Evolutionary conservation across 441 rosid genomes (phyloP), one percentile per base, ranked within the genome.

Genomic region (Aleurites moluccanus): DNA sequence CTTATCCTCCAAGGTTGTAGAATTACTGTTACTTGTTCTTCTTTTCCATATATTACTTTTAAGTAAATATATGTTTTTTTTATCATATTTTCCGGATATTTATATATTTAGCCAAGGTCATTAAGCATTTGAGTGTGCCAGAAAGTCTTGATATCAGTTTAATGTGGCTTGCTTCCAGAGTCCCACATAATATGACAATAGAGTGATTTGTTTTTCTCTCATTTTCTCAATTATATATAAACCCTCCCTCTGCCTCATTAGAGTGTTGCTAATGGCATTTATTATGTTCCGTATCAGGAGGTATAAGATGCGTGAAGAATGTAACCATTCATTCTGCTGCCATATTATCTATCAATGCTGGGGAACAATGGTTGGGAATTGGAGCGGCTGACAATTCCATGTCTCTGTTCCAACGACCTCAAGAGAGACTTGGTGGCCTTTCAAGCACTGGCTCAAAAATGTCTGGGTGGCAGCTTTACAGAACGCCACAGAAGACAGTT

Each of bases 361-460:
- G 96, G 56, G 99, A 96, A 42, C 82, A 92, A 72, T 96, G 98
- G 98, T 71, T 96, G 76, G 98, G 99, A 73, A 83, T 93, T 33
- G 99, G 97, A 75, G 98, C 98, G 72, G 97, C 98, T 78, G 99
- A 96, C 83, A 96, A 92, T 85, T 93, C 99, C 15, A 88, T 96
- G 98, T 93, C 99, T 79, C 93, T 96, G 57, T 96, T 92, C 80
- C 95, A 96, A 73, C 93, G 97, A 64, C 98, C 98, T 75, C 96
- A 93, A 83, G 96, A 91, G 79, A 82, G 96, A 74, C 86, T 83
- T 10, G 86, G 89, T 56, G 82, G 90, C 80, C 64, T 87, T 68
- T 79, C 93, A 23, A 80, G 75, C 73, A 59, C 93, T 0, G 98
- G 97, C 71, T 83, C 96, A 62, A 93, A 87, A 86, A 85, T 91